Evolutionary conservation across 2,329 filamentous ascomycete species (phyloP).

Genomic region (Venturia asperata): DNA sequence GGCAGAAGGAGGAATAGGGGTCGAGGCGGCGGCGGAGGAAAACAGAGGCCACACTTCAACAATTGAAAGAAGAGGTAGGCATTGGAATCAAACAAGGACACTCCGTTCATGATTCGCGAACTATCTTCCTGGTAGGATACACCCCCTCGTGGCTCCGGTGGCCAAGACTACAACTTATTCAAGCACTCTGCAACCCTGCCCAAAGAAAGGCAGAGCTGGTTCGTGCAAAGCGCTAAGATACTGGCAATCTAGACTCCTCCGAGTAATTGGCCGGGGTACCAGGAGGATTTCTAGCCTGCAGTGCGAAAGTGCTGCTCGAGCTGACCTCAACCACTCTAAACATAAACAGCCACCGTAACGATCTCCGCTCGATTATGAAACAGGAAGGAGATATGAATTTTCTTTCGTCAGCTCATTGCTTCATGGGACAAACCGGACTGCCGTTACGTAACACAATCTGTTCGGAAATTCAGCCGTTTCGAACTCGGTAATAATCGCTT

Average conservation of each 20-base stretch:
- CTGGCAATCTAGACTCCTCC: background rate
- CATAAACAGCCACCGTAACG: background rate
- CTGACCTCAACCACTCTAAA: background rate
- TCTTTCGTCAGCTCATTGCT: background rate
- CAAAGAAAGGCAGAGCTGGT: background rate
- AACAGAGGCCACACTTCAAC: constrained; percentile 1
- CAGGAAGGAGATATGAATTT: background rate
- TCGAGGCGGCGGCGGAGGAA: constrained; percentile 7
- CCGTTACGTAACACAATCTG: background rate
- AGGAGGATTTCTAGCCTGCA: background rate
- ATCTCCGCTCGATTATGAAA: background rate
- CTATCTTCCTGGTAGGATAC: background rate
- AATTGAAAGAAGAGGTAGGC: background rate
- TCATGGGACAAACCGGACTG: background rate
- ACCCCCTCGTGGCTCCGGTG: background rate
- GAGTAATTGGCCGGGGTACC: background rate
- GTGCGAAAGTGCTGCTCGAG: background rate
- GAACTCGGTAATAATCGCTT: no score
- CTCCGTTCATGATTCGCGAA: background rate
- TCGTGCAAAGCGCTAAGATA: background rate
- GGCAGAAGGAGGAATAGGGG: constrained; percentile 16
- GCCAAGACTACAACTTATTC: background rate
- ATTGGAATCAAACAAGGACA: background rate
- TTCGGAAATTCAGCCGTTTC: no score
- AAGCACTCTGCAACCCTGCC: background rate